A percentile compares a stretch with the other conserved stretches of the same genome.
phyloP scores from a whole-genome alignment of 768 basidiomycete genomes.

The Symmetrospora coprosmae region DNA sequence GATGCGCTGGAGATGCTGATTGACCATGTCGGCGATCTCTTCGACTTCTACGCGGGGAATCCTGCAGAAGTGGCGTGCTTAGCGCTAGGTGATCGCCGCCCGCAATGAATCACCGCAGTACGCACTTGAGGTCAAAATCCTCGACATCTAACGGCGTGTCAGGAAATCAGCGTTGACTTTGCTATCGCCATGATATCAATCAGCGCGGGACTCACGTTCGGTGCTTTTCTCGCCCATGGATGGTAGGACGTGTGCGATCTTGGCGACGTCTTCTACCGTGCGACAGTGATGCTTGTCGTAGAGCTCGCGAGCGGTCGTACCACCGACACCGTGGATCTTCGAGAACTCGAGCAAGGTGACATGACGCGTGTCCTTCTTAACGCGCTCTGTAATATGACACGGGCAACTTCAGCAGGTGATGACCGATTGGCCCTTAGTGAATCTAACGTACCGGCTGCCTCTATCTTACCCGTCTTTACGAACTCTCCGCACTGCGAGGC shows the following conservation, averaged over 20 bases:
- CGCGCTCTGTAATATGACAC: not conserved
- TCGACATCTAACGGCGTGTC: slow-evolving; percentile 14
- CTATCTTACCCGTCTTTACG: slow-evolving; percentile 45
- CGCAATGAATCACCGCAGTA: not conserved
- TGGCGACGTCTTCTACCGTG: slow-evolving; percentile 51
- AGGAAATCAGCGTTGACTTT: not conserved
- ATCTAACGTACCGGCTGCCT: slow-evolving; percentile 46
- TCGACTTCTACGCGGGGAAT: slow-evolving; percentile 66
- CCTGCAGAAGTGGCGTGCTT: slow-evolving; percentile 36
- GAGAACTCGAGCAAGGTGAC: slow-evolving; percentile 48
- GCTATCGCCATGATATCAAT: not conserved
- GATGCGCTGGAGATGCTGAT: slow-evolving; percentile 51
- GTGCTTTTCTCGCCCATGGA: slow-evolving; percentile 43
- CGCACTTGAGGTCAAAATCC: slow-evolving; percentile 36
- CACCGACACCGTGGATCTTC: slow-evolving; percentile 59
- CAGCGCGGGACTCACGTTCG: not conserved
- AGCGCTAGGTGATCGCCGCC: too few species aligned
- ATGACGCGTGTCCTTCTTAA: slow-evolving; percentile 47
- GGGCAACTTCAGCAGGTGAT: not conserved
- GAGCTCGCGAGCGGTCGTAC: slow-evolving; percentile 52
- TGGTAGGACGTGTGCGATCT: slow-evolving; percentile 38
- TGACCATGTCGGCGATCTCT: slow-evolving; percentile 55
- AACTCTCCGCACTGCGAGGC: slow-evolving; percentile 51
- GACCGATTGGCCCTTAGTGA: not conserved
- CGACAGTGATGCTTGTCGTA: slow-evolving; percentile 51